Evolutionary conservation across 306 rosid genomes (phyloP).

Genomic region (Cucumis hystrix): DNA sequence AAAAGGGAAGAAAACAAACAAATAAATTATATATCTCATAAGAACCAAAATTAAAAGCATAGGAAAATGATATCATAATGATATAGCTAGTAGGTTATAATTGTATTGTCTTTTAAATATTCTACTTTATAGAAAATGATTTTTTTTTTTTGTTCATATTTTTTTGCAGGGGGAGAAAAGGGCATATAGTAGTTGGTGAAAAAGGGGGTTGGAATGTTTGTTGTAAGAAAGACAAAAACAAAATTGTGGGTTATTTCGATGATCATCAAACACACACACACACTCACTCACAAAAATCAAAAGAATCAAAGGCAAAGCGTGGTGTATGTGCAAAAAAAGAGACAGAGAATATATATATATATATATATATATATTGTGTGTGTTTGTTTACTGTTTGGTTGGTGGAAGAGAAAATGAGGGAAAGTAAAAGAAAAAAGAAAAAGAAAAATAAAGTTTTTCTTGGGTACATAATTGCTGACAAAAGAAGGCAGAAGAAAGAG

Average conservation of each 20-base stretch:
- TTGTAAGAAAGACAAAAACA: not conserved
- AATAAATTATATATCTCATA: too few species aligned
- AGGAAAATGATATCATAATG: not conserved
- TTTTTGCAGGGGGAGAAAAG: not conserved
- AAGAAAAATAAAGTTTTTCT: too few species aligned
- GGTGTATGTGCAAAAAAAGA: not conserved
- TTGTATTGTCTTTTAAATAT: too few species aligned
- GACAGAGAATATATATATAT: not conserved
- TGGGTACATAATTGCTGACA: slow-evolving; percentile 2
- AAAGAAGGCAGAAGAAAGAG: not conserved
- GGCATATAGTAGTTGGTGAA: slow-evolving; percentile 5
- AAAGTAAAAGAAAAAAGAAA: not conserved
- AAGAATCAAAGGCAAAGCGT: not conserved
- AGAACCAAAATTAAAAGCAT: not conserved
- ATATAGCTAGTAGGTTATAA: not conserved
- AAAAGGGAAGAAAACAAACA: not conserved
- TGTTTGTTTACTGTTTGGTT: not conserved
- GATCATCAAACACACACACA: not conserved
- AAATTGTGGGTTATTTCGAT: not conserved
- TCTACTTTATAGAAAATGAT: not conserved
- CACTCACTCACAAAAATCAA: not conserved
- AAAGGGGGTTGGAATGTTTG: not conserved
- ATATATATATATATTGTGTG: too few species aligned
- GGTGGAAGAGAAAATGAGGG: not conserved
- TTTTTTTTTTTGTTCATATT: not conserved